Base-by-base conservation (phyloP, 116 monocot genomes). In the Zostera marina region DNA sequence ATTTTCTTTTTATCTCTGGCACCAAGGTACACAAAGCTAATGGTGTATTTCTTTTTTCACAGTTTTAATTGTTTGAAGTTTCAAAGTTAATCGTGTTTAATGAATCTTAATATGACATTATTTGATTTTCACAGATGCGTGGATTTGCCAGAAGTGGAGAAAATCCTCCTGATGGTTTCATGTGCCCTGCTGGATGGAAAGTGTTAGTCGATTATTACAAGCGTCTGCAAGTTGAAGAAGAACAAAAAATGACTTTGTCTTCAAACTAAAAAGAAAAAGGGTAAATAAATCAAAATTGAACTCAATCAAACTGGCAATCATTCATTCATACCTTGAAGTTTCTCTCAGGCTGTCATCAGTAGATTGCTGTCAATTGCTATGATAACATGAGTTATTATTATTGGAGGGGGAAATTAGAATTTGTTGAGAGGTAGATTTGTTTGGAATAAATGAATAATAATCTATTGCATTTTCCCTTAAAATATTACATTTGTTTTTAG, bases 1-100 rank as follows among this genome's bases (percentile, higher is more conserved):
- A 98, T 62, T 98, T 98, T 69, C 76, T 98, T 39, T 90, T 98
- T 70, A 98, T 98, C 48, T 90, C 98, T 22, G 98, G 98, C 42
- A 86, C 98, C 54, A 98, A 90, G 90, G 98, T 86, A 74, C 8
- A 15, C 11, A 56, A 56, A 16, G 17, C 39, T 2, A 16, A 3
- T 16, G 47, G 8, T n/a, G 47, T 47, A 12, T 47, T 13, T 51
- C 20, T 19, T 7, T 51, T 51, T 51, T 19, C n/a, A 51, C 20
- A 53, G 19, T 5, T 21, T 58, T 58, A 14, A 58, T 39, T 39
- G 24, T 0, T 8, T 58, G 3, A 9, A n/a, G n/a, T 58, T 7
- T 3, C 26, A 47, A 14, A 59, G 10, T n/a, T n/a, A 17, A 42
- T 25, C 5, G 9, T 6, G 11, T 12, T 41, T 14, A n/a, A 7